Evolutionary conservation across 2,329 filamentous ascomycete species (phyloP), one percentile per base, ranked within the genome.

Genomic region (Botryotinia calthae): DNA sequence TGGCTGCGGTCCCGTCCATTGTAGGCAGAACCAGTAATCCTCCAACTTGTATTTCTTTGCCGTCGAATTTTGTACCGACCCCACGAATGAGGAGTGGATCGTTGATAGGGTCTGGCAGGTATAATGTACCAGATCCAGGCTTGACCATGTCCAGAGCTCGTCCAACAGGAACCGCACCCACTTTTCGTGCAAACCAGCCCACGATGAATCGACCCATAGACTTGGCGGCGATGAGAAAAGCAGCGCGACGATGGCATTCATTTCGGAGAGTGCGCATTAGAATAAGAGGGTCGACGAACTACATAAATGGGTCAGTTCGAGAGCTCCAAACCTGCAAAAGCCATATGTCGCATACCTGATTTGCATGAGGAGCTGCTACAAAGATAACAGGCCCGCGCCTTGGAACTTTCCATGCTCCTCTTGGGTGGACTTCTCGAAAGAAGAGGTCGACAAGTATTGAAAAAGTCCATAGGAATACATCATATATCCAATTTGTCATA

Each of bases 231-330:
- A 97, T 96, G 67, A 99, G 88, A 80, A 97, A 95, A 70, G 94
- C 94, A 73, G 97, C 93, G 71, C 96, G 93, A 77, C 96, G 93
- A 77, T 92, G 90, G 71, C 94, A 92, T 84, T 98, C 94, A 80
- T 89, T 76, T 76, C 93, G 92, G 73, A 98, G 89, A 22, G 94
- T 94, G 76, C 95, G 91, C 89, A 97, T 97, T 70, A 99, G 88
- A 77, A 98, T 92, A 69, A 99, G 87, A 71, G 94, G 95, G 80
- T 99, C 96, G 80, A 98, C 95, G 78, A 99, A 99, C 91, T 97
- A 80, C 70, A 67, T 4, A 28, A 46, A 59, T 40, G 10, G 10
- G 48, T 64, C 62, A 56, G 73, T 74, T 56, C 42, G 73, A 74
- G 31, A 71, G 46, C 46, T 28, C 20, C 65, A n/a, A 22, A 56